Evolutionary conservation across 176 grass and related monocot genomes (phyloP).

Genomic region (Saccharum officinarum): DNA sequence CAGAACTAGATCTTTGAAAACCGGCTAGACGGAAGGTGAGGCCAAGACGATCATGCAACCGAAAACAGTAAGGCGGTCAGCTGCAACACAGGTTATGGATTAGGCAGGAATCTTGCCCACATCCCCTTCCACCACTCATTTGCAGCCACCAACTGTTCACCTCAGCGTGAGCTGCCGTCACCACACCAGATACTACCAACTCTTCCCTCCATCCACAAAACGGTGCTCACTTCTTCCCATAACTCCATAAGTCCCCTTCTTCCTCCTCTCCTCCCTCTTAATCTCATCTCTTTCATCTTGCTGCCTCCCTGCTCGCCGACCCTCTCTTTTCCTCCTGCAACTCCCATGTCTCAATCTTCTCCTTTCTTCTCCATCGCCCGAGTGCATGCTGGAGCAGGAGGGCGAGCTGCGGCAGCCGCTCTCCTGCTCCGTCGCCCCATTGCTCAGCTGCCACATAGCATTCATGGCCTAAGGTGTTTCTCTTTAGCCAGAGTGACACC

Average conservation of each 20-base stretch:
- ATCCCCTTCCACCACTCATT: constrained; percentile 64
- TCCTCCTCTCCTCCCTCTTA: constrained; percentile 46
- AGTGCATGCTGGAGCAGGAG: constrained; percentile 48
- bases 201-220: constrained; percentile 31
- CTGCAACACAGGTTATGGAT: constrained; percentile 61
- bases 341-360: constrained; percentile 73
- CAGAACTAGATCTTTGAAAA: constrained; percentile 12
- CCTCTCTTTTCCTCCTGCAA: constrained; percentile 11
- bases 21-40: neutral
- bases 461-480: constrained; percentile 12
- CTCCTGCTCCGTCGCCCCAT: constrained; percentile 48
- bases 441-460: constrained; percentile 34
- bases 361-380: constrained; percentile 60
- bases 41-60: constrained; percentile 22
- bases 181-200: constrained; percentile 33
- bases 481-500: constrained; percentile 16
- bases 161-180: constrained; percentile 36
- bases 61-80: constrained; percentile 33
- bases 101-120: constrained; percentile 61
- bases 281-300: constrained; percentile 20
- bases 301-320: neutral
- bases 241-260: constrained; percentile 26
- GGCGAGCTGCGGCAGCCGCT: constrained; percentile 41
- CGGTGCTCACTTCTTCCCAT: constrained; percentile 44
- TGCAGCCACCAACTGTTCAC: constrained; percentile 51